Conservation (phyloP, 106 monocot genomes). For the Phalaenopsis aphrodite region DNA sequence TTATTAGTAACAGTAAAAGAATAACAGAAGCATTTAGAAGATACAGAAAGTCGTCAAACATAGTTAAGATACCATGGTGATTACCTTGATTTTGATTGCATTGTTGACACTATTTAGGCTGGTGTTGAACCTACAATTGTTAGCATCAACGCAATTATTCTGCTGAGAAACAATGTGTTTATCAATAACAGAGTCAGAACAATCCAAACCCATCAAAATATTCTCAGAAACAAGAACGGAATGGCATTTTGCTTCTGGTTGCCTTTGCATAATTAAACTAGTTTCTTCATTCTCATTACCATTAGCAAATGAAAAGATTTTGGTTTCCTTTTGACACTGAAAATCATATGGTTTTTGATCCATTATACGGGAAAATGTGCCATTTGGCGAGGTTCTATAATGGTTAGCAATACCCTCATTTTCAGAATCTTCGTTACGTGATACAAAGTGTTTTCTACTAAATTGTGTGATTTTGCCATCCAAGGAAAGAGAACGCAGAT, state of each 20-base stretch:
- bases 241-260: neutral
- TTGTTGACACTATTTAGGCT: constrained; percentile 4
- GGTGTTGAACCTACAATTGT: neutral
- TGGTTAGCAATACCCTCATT: constrained; percentile 3
- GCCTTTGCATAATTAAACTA: neutral
- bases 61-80: neutral
- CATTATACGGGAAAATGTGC: constrained; percentile 2
- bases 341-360: constrained; percentile 5
- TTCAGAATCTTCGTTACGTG: neutral
- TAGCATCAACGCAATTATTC: constrained; percentile 7
- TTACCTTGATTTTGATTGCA: constrained; percentile 19
- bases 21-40: neutral
- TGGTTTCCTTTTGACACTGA: constrained; percentile 10
- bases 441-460: constrained; percentile 2
- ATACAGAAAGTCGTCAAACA: neutral
- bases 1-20: neutral
- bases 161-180: constrained; percentile 21
- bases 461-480: neutral
- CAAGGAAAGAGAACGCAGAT: neutral
- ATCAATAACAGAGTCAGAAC: constrained; percentile 20
- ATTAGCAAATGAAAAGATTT: neutral
- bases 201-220: constrained; percentile 5
- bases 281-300: constrained; percentile 1
- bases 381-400: constrained; percentile 6
- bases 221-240: neutral